Evolutionary conservation across 306 rosid species (phyloP).

Genomic region (Ormosia emarginata): DNA sequence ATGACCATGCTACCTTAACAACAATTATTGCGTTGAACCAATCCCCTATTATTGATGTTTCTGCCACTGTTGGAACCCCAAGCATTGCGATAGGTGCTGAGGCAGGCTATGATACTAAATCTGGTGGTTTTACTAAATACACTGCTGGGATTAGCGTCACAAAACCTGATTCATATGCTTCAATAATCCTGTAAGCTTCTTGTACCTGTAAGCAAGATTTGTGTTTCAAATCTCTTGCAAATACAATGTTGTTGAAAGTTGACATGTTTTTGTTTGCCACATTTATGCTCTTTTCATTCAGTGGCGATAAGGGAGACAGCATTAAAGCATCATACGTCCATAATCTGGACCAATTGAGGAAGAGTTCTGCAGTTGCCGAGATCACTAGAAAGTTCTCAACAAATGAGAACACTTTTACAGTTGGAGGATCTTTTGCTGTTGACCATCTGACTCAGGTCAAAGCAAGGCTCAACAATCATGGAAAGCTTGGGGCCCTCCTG

Average conservation of each 20-base stretch:
- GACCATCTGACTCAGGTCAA: slow-evolving; percentile 75
- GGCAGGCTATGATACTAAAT: slow-evolving; percentile 79
- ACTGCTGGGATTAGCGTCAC: slow-evolving; percentile 71
- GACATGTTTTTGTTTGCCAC: slow-evolving; percentile 1
- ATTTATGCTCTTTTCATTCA: slow-evolving; percentile 20
- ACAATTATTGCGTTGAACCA: slow-evolving; percentile 59
- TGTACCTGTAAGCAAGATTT: background rate
- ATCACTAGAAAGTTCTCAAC: slow-evolving; percentile 74
- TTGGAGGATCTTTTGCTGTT: slow-evolving; percentile 77
- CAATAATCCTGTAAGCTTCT: slow-evolving; percentile 74
- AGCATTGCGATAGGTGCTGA: slow-evolving; percentile 75
- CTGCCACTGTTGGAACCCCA: slow-evolving; percentile 84
- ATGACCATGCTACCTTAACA: slow-evolving; percentile 78
- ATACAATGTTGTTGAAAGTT: background rate
- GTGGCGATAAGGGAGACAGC: slow-evolving; percentile 95
- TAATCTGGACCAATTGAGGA: slow-evolving; percentile 65
- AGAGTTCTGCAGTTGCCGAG: slow-evolving; percentile 77
- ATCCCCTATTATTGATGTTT: slow-evolving; percentile 66
- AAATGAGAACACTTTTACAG: slow-evolving; percentile 83
- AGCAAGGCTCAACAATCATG: slow-evolving; percentile 84
- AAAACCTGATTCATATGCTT: slow-evolving; percentile 58
- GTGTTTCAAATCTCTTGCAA: background rate
- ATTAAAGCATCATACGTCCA: slow-evolving; percentile 77
- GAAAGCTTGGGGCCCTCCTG: slow-evolving; percentile 78
- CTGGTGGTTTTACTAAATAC: slow-evolving; percentile 74